These are phyloP conservation scores for Trichoderma breve DNA, from an alignment of 2,329 filamentous ascomycete species.

Conservation along the genomic window DNA sequence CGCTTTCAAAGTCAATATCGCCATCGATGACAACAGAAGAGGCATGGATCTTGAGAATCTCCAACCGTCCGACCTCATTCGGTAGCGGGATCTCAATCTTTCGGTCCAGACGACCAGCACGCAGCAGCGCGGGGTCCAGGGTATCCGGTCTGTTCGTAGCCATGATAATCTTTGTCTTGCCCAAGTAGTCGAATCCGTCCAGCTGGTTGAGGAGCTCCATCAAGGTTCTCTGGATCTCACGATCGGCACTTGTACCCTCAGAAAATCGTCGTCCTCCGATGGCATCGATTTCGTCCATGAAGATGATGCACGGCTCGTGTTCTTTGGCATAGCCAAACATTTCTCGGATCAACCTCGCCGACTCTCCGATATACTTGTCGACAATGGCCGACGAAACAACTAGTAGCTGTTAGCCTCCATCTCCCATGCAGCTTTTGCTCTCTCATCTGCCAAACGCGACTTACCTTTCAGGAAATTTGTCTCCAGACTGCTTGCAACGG, in stretches of 20 bases:
- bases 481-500: slow-evolving; percentile 92
- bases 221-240: slow-evolving; percentile 95
- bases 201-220: slow-evolving; percentile 99
- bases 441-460: slow-evolving; percentile 21
- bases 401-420: slow-evolving; percentile 40
- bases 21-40: slow-evolving; percentile 83
- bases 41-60: slow-evolving; percentile 98
- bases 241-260: slow-evolving; percentile 94
- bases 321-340: slow-evolving; percentile 99
- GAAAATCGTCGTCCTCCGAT: slow-evolving; percentile 96
- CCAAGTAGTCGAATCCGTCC: slow-evolving; percentile 97
- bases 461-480: slow-evolving; percentile 97
- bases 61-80: slow-evolving; percentile 92
- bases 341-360: slow-evolving; percentile 91
- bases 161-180: slow-evolving; percentile 99
- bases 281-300: slow-evolving; percentile 99
- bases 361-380: slow-evolving; percentile 99
- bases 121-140: slow-evolving; percentile 85
- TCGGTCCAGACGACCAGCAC: slow-evolving; percentile 88
- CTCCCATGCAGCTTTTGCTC: not conserved
- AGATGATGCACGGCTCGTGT: slow-evolving; percentile 99
- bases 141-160: slow-evolving; percentile 97
- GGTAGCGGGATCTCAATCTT: slow-evolving; percentile 98
- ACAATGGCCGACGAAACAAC: slow-evolving; percentile 98
- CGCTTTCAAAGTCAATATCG: slow-evolving; percentile 97